Conservation (phyloP, 768 basidiomycete genomes). For the Chalciporus piperatus region DNA sequence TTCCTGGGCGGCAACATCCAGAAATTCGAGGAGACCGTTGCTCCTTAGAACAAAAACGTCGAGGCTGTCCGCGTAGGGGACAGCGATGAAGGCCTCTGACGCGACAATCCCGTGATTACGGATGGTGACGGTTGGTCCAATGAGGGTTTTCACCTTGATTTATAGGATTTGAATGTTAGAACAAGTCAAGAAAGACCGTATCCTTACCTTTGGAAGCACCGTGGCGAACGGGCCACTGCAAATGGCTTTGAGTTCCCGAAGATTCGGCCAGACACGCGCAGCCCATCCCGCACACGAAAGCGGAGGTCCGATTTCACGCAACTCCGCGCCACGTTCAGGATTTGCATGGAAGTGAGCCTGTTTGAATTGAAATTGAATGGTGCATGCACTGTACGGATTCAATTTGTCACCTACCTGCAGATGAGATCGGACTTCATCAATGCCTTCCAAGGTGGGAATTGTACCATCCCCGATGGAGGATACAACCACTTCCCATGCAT, state of each 20-base stretch:
- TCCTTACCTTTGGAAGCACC: slow-evolving; percentile 12
- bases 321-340: slow-evolving; percentile 18
- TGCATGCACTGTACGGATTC: too few relatives aligned
- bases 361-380: background rate
- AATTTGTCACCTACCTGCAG: slow-evolving; percentile 7
- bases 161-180: background rate
- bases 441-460: slow-evolving; percentile 13
- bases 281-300: slow-evolving; percentile 14
- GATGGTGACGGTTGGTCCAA: background rate
- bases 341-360: slow-evolving; percentile 13
- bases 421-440: slow-evolving; percentile 4
- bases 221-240: slow-evolving; percentile 10
- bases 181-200: background rate
- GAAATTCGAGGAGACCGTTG: slow-evolving; percentile 21
- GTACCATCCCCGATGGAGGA: slow-evolving; percentile 13
- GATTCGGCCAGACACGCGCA: slow-evolving; percentile 16
- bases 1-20: slow-evolving; percentile 19
- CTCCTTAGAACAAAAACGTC: background rate
- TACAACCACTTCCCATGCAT: slow-evolving; percentile 13
- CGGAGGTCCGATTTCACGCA: slow-evolving; percentile 11
- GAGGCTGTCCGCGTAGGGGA: background rate
- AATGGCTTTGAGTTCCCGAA: background rate
- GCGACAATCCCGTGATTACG: background rate
- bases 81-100: background rate
- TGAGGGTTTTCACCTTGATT: background rate